Percentiles rank a stretch among this genome's conserved stretches.
These are phyloP conservation scores for Triticum dicoccoides DNA, from an alignment of 176 grass and related monocot species.

Conservation along the genomic window DNA sequence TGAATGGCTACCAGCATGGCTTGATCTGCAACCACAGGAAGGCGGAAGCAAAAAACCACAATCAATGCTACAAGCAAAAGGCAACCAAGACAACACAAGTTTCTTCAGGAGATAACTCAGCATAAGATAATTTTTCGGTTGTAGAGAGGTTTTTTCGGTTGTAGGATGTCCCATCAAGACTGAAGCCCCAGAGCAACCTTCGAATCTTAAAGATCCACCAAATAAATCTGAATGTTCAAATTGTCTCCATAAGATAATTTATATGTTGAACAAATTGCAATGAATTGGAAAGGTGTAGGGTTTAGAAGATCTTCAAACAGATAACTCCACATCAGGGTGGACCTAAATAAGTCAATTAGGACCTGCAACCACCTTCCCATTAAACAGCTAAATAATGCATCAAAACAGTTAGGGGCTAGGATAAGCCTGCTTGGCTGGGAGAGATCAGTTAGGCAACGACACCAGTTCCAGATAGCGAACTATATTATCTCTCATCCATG, in stretches of 20 bases:
- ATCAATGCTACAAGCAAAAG: neutral
- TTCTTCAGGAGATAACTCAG: neutral
- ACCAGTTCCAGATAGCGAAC: neutral
- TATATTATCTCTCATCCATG: neutral
- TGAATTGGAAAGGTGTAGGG: neutral
- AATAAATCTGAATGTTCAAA: constrained; percentile 16
- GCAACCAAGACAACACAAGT: neutral
- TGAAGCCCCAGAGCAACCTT: neutral
- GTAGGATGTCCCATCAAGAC: neutral
- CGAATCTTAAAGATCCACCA: neutral
- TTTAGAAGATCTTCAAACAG: neutral
- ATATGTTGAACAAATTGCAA: neutral
- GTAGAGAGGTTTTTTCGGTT: neutral
- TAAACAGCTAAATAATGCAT: neutral
- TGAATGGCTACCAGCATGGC: neutral
- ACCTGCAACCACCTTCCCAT: neutral
- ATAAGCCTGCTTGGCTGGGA: neutral
- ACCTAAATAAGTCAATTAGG: neutral
- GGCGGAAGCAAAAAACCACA: too few species aligned
- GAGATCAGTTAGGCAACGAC: neutral
- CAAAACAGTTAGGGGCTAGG: neutral
- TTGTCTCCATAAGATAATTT: neutral
- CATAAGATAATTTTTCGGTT: neutral
- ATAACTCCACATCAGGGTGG: neutral
- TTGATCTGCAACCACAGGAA: too few species aligned